These are phyloP conservation scores for Rubroshorea leprosula DNA, from an alignment of 345 rosid species.

Conservation along the genomic window DNA sequence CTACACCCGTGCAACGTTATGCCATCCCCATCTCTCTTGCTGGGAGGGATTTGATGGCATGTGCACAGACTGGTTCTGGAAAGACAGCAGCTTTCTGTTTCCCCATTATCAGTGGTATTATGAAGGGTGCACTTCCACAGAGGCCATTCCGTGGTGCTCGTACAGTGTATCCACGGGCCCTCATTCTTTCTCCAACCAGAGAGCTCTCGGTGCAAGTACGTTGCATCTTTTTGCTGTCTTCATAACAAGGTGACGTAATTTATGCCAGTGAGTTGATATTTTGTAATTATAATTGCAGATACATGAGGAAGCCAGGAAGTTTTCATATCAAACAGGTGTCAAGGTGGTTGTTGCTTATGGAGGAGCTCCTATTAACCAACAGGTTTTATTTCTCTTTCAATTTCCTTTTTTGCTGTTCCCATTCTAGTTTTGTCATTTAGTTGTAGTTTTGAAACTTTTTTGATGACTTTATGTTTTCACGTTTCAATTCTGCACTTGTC, in stretches of 20 bases:
- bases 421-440: background rate
- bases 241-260: background rate
- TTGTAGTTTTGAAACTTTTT: background rate
- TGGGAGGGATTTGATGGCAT: slow-evolving; percentile 97
- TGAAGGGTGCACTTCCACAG: slow-evolving; percentile 59
- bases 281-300: slow-evolving; percentile 46
- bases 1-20: slow-evolving; percentile 96
- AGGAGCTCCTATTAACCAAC: slow-evolving; percentile 90
- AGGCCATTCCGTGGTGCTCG: slow-evolving; percentile 76
- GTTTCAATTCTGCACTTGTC: too few relatives aligned
- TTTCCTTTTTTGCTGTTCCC: background rate
- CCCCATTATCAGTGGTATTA: slow-evolving; percentile 89
- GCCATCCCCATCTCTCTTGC: slow-evolving; percentile 79
- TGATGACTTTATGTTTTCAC: too few relatives aligned
- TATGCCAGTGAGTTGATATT: background rate
- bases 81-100: slow-evolving; percentile 99
- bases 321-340: slow-evolving; percentile 96
- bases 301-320: slow-evolving; percentile 95
- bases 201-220: slow-evolving; percentile 94
- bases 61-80: slow-evolving; percentile 99
- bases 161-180: slow-evolving; percentile 84
- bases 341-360: slow-evolving; percentile 98
- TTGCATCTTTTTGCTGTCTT: slow-evolving; percentile 12
- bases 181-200: slow-evolving; percentile 95
- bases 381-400: slow-evolving; percentile 33